Percentiles rank a stretch among this genome's conserved stretches.
phyloP scores from a whole-genome alignment of 129 eudicot species.

The Glebionis coronaria region DNA sequence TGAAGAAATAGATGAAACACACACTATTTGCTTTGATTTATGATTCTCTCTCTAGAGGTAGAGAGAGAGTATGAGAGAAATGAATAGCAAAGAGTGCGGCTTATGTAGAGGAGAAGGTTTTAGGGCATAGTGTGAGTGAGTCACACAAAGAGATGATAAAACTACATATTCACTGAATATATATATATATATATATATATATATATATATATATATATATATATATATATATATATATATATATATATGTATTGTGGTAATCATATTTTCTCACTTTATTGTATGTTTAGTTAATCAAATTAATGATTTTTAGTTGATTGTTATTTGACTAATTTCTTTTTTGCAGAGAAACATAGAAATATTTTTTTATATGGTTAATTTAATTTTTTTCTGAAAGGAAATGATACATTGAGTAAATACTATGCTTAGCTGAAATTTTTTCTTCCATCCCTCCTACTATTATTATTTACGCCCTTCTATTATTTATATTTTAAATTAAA shows the following conservation, averaged over 20 bases:
- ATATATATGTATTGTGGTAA: constrained; percentile 8
- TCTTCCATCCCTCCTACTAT: too few species aligned
- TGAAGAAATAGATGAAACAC: constrained; percentile 34
- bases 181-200: too few species aligned
- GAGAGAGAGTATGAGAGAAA: constrained; percentile 25
- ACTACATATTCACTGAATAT: too few species aligned
- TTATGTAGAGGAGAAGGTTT: constrained; percentile 37
- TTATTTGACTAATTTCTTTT: not conserved
- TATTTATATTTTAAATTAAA: too few species aligned
- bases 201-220: too few species aligned
- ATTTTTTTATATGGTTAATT: not conserved
- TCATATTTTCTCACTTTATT: not conserved
- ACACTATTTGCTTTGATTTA: constrained; percentile 22
- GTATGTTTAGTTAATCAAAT: not conserved
- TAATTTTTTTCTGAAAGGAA: not conserved
- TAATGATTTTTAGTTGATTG: not conserved
- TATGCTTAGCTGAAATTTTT: not conserved
- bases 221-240: too few species aligned
- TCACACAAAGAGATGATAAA: too few species aligned
- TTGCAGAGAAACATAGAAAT: not conserved
- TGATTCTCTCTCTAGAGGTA: constrained; percentile 21
- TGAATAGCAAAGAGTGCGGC: constrained; percentile 42
- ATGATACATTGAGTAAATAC: not conserved
- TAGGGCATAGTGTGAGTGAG: constrained; percentile 24
- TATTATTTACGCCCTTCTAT: too few species aligned